Base-by-base conservation (phyloP, 768 basidiomycete species). In the Udeniomyces megalosporus region DNA sequence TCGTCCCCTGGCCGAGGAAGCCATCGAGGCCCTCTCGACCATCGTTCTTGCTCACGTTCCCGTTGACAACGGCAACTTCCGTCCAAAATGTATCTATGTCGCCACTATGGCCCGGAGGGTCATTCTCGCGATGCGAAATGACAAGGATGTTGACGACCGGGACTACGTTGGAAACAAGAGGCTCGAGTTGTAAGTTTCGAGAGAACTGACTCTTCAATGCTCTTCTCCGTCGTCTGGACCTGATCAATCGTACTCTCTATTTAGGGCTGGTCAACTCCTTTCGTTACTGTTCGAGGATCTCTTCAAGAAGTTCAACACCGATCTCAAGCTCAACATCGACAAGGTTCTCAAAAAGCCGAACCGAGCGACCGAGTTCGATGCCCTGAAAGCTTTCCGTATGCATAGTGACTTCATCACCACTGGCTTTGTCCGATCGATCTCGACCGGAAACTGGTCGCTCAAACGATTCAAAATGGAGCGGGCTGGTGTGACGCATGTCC, bases 381-480 rank as follows among this genome's bases (percentile, higher is more conserved):
- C 91, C 3, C 85, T 84, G 76, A 88, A 86, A 69, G 88, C 86
- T 2, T 87, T 99, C 84, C 84, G 86, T 71, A 89, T 95, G 74
- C 87, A 90, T 74, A 87, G 88, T n/a, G 90, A 96, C 66, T 86
- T 88, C 67, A 88, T 99, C 70, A 96, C 93, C 17, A 79, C 88
- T 20, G 95, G 93, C 29, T 96, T 99, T 70, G 84, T 89, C 44
- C 87, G 93, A 59, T 92, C 95, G 29, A 96, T 99, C 65, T 95
- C 92, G 10, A 99, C 95, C 0, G 95, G 95, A 11, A 99, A 99
- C 71, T 99, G 95, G 95, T 90, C 88, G 11, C 77, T 99, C 54
- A 97, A 96, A 74, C 87, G 95, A 56, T 97, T 99, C 80, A 93
- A 92, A 77, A 97, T 97, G 87, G 93, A 97, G 71, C 83, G 95